Base-by-base conservation (phyloP, 2,329 filamentous ascomycete species). In the Ascocoryne sarcoides region DNA sequence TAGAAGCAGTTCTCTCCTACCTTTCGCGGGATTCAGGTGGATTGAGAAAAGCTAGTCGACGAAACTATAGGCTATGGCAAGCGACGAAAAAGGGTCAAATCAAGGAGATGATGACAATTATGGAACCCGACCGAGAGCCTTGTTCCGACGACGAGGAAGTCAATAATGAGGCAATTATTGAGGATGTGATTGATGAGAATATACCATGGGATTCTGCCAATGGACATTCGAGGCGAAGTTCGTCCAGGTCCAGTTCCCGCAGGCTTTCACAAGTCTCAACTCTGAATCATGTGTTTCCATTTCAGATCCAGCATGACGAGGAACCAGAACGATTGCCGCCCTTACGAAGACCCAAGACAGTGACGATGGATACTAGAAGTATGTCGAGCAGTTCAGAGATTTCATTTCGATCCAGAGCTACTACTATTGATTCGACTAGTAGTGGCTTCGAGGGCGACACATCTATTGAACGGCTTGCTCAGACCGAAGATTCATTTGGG, bases 1-100 rank as follows among this genome's bases (percentile, higher is more conserved):
- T 96, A 45, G 92, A 98, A 61, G 92, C 88, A 5, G 92, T 98
- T 0, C 64, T 98, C 23, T 80, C 86, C 1, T 96, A 98, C 59
- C 74, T 98, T 2, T 76, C 81, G 7, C 76, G 80, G 45, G 89
- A 94, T 57, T 94, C 90, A 0, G 79, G 76, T 10, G 84, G 82
- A 4, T 65, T 98, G 43, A 77, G 89, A 45, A 84, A 80, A 59
- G 87, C 89, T 5, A 96, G 92, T 61, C 77, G 80, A 47, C 77
- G 84, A 39, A 98, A 98, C 60, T 81, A 83, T 55, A 75, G 80
- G 2, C 63, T 98, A 2, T 98, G 92, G 92, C 80, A 93, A 57
- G 85, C 90, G 5, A 78, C 82, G 1, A 84, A 79, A 47, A 75
- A 73, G n/a, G 89, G 89, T 3, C 78, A 89, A 46, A 57, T 95